Evolutionary conservation across 192 early-diverging fungal genomes (phyloP).

Genomic region (Globomyces pollinis-pini): DNA sequence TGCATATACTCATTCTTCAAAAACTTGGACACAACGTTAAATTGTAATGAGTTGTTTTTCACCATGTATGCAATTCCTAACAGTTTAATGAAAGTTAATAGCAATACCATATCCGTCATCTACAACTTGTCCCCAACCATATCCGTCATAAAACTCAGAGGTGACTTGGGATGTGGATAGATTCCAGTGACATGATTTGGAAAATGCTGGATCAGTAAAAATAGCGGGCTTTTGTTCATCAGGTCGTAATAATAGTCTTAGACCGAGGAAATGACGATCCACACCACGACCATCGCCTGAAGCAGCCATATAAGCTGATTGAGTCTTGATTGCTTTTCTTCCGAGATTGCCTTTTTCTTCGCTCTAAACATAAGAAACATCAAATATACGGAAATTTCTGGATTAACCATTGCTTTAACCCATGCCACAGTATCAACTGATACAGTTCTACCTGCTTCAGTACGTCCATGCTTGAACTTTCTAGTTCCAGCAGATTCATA

Average conservation of each 20-base stretch:
- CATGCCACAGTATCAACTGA: constrained; percentile 66
- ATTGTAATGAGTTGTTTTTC: constrained; percentile 73
- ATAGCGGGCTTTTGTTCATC: constrained; percentile 74
- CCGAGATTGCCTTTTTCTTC: constrained; percentile 61
- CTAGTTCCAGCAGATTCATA: constrained; percentile 92
- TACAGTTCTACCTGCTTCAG: constrained; percentile 85
- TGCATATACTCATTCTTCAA: constrained; percentile 63
- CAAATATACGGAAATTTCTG: too few species aligned
- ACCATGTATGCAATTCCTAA: constrained; percentile 63
- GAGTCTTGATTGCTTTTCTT: constrained; percentile 66
- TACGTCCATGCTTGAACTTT: constrained; percentile 88
- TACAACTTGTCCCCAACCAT: constrained; percentile 61
- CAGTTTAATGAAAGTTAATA: too few species aligned
- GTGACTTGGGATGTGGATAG: constrained; percentile 88
- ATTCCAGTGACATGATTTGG: constrained; percentile 78
- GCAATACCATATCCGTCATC: constrained; percentile 10
- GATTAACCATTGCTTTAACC: constrained; percentile 81
- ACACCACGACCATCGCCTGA: constrained; percentile 78
- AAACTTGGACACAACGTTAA: constrained; percentile 75
- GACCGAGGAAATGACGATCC: constrained; percentile 83
- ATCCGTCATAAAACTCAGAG: constrained; percentile 87
- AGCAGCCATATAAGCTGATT: constrained; percentile 71
- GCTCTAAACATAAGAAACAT: constrained; percentile 17
- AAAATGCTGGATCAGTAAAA: constrained; percentile 80
- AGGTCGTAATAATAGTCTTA: constrained; percentile 66